These are phyloP conservation scores for Ascochyta viciae-villosae DNA, from an alignment of 2,329 filamentous ascomycete species.

Conservation along the genomic window DNA sequence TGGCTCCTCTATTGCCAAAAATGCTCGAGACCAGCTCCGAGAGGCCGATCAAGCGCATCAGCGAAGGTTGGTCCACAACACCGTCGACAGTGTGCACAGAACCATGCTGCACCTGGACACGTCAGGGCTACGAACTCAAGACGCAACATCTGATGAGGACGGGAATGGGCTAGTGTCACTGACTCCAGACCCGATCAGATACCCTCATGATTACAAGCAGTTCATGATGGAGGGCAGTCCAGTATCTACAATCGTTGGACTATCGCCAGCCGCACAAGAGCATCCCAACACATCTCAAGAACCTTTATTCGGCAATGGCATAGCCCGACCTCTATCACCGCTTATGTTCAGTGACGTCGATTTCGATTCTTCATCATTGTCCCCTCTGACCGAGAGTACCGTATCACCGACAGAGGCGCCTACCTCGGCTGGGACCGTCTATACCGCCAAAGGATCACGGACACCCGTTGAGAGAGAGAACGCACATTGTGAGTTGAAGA, in stretches of 20 bases:
- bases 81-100: neutral
- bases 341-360: conserved; percentile 27
- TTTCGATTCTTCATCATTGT: conserved; percentile 22
- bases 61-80: neutral
- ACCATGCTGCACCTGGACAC: conserved; percentile 2
- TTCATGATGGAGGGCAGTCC: neutral
- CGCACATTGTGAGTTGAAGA: conserved; percentile 10
- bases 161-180: neutral
- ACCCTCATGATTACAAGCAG: conserved; percentile 1
- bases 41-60: conserved; percentile 33
- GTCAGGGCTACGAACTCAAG: neutral
- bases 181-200: neutral
- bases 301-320: neutral
- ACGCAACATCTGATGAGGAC: neutral
- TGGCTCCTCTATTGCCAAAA: conserved; percentile 27
- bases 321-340: conserved; percentile 12
- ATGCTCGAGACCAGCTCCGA: conserved; percentile 34
- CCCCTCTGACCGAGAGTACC: conserved; percentile 1
- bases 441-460: neutral
- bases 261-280: neutral
- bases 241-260: neutral
- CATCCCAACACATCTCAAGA: neutral
- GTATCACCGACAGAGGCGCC: conserved; percentile 23
- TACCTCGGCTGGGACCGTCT: conserved; percentile 22
- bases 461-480: neutral